Evolutionary conservation across 768 basidiomycete species (phyloP), one percentile per base, ranked within the genome.

Genomic region (Lentinus brumalis): DNA sequence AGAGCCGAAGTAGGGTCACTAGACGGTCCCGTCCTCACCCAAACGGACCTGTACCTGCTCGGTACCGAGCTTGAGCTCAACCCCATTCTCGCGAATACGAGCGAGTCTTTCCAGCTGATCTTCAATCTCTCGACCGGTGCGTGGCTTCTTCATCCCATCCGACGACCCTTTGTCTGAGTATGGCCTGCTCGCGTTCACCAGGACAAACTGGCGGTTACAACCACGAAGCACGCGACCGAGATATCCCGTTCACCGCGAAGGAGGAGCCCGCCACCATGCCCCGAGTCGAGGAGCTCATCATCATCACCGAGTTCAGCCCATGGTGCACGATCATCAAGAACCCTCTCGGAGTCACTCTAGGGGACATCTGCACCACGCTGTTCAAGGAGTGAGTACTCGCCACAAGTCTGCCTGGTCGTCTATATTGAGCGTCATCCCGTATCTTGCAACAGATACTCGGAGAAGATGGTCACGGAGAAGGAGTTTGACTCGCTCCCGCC

Each of bases 31-130:
- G 84, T 93, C 6, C 80, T 94, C 14, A 82, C 84, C 3, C 89
- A 89, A 68, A 92, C 90, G 0, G 92, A 94, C 69, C 79, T 94
- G 14, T 94, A 92, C 72, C 82, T 94, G 3, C 82, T 94, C 57
- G 81, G 58, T 31, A 52, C 84, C 5, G 83, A 86, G 15, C 79
- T 94, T 2, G 83, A 89, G 67, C 70, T 94, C 35, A 80, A 94
- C 66, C 92, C 92, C 4, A 86, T 92, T 70, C 81, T 94, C 12
- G 77, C 79, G 40, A 81, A 81, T 65, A 74, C 77, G 30, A 70
- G 76, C 62, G 62, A 55, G 7, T 69, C 67, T 12, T 88, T 89
- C 73, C 85, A 85, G 62, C 83, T 94, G 15, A 80, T 86, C 50
- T 91, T 93, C 77, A 87, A 89, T 67, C 74, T 94, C 4, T 76